Conservation (phyloP, 192 early-diverging fungal genomes). For the Martensiomyces pterosporus region DNA sequence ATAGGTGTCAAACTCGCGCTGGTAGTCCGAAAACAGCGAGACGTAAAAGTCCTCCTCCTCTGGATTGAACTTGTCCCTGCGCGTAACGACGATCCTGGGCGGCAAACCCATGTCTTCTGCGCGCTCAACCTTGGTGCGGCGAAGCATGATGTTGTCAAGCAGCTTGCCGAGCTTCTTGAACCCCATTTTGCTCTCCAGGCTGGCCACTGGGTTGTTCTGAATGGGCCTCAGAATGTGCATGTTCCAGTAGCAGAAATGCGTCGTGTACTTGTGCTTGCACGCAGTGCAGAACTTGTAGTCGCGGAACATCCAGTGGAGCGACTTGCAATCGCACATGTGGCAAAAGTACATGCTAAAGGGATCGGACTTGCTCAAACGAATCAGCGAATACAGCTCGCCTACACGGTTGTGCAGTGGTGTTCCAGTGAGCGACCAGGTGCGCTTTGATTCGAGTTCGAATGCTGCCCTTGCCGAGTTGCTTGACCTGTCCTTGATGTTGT, state of each 20-base stretch:
- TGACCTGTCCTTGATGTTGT: constrained; percentile 86
- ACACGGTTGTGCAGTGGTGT: constrained; percentile 93
- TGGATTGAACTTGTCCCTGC: constrained; percentile 80
- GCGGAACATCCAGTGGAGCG: constrained; percentile 59
- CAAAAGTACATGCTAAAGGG: constrained; percentile 88
- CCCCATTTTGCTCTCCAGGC: constrained; percentile 47
- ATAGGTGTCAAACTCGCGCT: constrained; percentile 77
- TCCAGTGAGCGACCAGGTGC: constrained; percentile 82
- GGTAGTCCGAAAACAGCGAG: constrained; percentile 70
- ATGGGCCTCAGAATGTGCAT: constrained; percentile 87
- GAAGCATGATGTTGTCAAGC: constrained; percentile 83
- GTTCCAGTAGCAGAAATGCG: constrained; percentile 86
- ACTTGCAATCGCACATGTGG: constrained; percentile 67
- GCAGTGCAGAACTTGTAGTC: constrained; percentile 49
- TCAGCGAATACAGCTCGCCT: constrained; percentile 88
- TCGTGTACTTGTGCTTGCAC: constrained; percentile 61
- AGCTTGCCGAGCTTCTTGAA: constrained; percentile 73
- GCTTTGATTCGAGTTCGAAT: constrained; percentile 64
- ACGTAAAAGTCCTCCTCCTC: constrained; percentile 89
- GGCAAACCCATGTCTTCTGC: constrained; percentile 85
- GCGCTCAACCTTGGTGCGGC: constrained; percentile 85
- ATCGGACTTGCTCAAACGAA: constrained; percentile 81
- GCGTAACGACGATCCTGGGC: constrained; percentile 73
- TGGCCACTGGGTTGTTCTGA: constrained; percentile 53
- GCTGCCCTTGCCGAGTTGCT: constrained; percentile 81